phyloP scores from a whole-genome alignment of 1,284 basidiomycete genomes.

The Austroboletus niveus region DNA sequence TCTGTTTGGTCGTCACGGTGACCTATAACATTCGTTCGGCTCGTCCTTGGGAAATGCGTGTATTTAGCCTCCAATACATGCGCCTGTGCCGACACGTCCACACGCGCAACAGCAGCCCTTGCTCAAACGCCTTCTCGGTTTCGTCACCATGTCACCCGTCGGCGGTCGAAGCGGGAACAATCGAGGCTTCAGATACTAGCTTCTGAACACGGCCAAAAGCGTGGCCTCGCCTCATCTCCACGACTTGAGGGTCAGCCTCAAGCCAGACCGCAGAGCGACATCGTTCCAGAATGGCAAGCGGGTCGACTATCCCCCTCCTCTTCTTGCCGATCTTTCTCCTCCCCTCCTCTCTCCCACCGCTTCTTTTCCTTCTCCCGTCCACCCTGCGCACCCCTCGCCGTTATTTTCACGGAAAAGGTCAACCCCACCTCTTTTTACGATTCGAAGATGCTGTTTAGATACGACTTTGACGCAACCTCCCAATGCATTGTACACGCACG shows the following conservation, averaged over 20 bases:
- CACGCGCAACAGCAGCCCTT: slow-evolving; percentile 32
- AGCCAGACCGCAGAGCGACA: slow-evolving; percentile 7
- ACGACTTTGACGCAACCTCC: slow-evolving; percentile 23
- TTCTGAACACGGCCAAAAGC: background rate
- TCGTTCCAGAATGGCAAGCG: slow-evolving; percentile 1
- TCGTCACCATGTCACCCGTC: slow-evolving; percentile 26
- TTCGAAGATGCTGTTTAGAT: slow-evolving; percentile 15
- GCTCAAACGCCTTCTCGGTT: slow-evolving; percentile 32
- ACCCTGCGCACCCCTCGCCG: background rate
- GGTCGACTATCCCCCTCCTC: background rate
- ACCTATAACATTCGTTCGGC: background rate
- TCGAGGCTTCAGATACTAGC: slow-evolving; percentile 29
- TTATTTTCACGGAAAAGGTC: background rate
- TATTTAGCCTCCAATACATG: slow-evolving; percentile 27
- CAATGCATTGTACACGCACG: slow-evolving; percentile 30
- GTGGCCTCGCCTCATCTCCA: background rate
- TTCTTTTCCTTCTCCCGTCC: slow-evolving; percentile 1
- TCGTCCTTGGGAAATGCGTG: background rate
- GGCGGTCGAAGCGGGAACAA: slow-evolving; percentile 26
- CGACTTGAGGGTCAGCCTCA: background rate
- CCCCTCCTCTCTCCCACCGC: slow-evolving; percentile 1
- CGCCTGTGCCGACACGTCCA: slow-evolving; percentile 30
- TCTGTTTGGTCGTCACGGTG: slow-evolving; percentile 2
- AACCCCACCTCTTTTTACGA: background rate
- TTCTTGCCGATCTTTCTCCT: slow-evolving; percentile 14